Evolutionary conservation across 2,329 filamentous ascomycete genomes (phyloP).

Genomic region (Fonsecaea multimorphosa): DNA sequence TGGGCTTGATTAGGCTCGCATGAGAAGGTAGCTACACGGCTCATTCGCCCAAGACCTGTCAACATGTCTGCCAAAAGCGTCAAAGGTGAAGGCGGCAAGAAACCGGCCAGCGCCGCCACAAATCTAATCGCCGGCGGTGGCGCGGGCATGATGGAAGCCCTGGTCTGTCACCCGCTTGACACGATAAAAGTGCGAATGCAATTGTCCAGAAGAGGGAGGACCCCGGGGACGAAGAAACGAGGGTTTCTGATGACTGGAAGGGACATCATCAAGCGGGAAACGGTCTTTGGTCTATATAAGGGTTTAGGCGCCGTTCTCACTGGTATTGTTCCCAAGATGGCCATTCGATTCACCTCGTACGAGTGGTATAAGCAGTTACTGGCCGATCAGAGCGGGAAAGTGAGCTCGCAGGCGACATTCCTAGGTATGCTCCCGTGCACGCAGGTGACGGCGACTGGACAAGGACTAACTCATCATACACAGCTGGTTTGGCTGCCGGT

Average conservation of each 20-base stretch:
- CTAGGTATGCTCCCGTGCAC: conserved; percentile 57
- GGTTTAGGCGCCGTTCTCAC: conserved; percentile 95
- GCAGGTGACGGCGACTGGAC: background rate
- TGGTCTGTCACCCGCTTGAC: conserved; percentile 93
- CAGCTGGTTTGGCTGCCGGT: conserved; percentile 86
- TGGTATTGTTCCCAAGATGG: conserved; percentile 98
- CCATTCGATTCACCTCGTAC: conserved; percentile 97
- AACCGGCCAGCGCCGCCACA: conserved; percentile 82
- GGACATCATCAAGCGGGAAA: conserved; percentile 88
- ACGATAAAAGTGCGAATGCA: conserved; percentile 99
- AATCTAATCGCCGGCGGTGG: conserved; percentile 97
- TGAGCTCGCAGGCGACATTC: conserved; percentile 76
- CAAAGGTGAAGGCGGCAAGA: conserved; percentile 67
- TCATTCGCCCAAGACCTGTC: background rate
- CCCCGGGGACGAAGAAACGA: conserved; percentile 79
- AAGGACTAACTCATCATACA: conserved; percentile 16
- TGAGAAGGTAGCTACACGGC: background rate
- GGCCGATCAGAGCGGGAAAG: conserved; percentile 69
- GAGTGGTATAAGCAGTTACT: conserved; percentile 90
- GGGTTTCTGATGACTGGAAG: conserved; percentile 86
- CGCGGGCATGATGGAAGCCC: conserved; percentile 99
- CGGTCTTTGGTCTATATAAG: conserved; percentile 93
- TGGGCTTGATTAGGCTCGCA: background rate
- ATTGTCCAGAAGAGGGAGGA: conserved; percentile 82
- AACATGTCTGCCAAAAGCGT: conserved; percentile 66